These are phyloP conservation scores for Phytophthora pluvialis DNA, from an alignment of 352 stramenopile species.

Conservation along the genomic window DNA sequence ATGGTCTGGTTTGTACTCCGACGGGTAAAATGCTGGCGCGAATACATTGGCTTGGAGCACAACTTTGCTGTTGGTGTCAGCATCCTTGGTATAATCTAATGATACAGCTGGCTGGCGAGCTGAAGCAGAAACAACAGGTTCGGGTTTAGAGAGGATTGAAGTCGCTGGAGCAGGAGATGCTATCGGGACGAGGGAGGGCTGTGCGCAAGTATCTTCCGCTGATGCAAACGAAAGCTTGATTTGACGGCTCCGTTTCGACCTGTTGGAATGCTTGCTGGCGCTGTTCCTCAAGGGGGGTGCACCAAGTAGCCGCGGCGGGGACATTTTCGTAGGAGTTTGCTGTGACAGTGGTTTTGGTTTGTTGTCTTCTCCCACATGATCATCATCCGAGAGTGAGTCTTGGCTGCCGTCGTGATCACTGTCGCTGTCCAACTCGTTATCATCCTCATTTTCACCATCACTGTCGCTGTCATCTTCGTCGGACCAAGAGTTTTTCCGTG, in stretches of 20 bases:
- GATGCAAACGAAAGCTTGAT: constrained; percentile 40
- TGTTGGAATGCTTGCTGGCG: constrained; percentile 16
- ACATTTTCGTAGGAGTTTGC: constrained; percentile 30
- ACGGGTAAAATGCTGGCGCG: constrained; percentile 34
- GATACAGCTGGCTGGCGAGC: neutral
- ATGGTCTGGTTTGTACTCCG: constrained; percentile 24
- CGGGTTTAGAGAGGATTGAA: neutral
- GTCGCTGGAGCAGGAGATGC: neutral
- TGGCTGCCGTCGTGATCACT: constrained; percentile 43
- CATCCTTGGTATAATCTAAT: constrained; percentile 9
- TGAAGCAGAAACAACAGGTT: constrained; percentile 1
- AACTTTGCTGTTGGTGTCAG: constrained; percentile 5
- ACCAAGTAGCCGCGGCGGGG: constrained; percentile 25
- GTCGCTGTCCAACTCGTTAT: constrained; percentile 47
- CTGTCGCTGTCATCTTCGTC: constrained; percentile 34
- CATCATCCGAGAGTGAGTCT: constrained; percentile 31
- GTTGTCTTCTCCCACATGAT: constrained; percentile 5
- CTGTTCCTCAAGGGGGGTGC: constrained; percentile 14
- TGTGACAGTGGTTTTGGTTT: constrained; percentile 12
- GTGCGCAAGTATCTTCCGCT: constrained; percentile 7
- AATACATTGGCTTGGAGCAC: constrained; percentile 49
- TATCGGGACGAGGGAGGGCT: constrained; percentile 5
- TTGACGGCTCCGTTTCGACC: constrained; percentile 41
- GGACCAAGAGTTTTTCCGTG: constrained; percentile 35
- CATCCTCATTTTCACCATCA: constrained; percentile 34